Conservation (phyloP, 2,329 filamentous ascomycete genomes). For the Xylariales sp. region DNA sequence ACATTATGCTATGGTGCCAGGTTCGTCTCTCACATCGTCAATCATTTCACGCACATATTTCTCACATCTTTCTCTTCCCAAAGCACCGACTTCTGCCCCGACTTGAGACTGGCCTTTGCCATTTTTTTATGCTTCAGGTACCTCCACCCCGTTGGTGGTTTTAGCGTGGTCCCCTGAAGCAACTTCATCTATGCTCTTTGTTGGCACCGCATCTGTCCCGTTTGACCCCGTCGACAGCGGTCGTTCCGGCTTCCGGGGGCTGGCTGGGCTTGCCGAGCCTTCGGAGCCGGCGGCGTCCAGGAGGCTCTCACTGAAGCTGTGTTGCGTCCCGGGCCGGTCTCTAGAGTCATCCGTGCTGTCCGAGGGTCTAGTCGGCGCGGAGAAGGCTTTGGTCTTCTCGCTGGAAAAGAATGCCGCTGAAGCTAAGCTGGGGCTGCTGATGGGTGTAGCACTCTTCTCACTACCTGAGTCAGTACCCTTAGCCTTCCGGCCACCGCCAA, state of each 20-base stretch:
- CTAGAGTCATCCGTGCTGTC: constrained; percentile 18
- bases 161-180: no score
- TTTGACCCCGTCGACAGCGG: constrained; percentile 1
- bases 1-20: no score
- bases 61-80: no score
- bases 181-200: neutral
- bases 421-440: constrained; percentile 27
- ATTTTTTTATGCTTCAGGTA: no score
- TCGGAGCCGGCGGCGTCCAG: constrained; percentile 31
- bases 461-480: constrained; percentile 24
- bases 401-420: constrained; percentile 31
- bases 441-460: constrained; percentile 26
- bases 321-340: constrained; percentile 30
- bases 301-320: constrained; percentile 41
- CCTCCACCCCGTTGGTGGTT: no score
- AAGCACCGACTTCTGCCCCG: no score
- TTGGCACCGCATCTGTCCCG: constrained; percentile 8
- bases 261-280: constrained; percentile 17
- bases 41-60: no score
- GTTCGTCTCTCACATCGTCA: no score
- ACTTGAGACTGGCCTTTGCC: no score
- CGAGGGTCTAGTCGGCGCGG: constrained; percentile 11
- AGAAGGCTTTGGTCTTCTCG: constrained; percentile 21
- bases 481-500: constrained; percentile 23
- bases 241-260: constrained; percentile 13